A percentile compares a stretch with the other conserved stretches of the same genome.
phyloP scores from a whole-genome alignment of 2,329 filamentous ascomycete genomes.

The Cercospora sesami region DNA sequence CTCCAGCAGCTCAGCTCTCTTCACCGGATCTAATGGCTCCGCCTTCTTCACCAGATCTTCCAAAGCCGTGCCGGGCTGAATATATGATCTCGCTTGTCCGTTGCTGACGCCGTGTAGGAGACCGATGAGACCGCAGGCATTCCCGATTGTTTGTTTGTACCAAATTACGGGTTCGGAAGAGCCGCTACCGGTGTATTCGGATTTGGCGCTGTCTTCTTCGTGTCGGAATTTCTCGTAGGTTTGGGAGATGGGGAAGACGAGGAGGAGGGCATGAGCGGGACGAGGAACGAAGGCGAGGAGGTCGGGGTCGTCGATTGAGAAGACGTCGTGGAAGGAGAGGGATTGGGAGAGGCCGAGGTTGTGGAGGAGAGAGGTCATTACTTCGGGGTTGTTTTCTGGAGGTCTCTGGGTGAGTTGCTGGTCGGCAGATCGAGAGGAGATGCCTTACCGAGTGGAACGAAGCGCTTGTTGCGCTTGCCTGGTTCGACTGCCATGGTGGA shows the following conservation, averaged over 20 bases:
- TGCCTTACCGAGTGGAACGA: constrained; percentile 39
- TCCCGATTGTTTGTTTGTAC: constrained; percentile 93
- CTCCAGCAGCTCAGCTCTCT: constrained; percentile 74
- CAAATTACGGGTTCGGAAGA: constrained; percentile 75
- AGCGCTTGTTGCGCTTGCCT: constrained; percentile 18
- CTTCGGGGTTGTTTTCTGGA: constrained; percentile 74
- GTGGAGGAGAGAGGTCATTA: constrained; percentile 81
- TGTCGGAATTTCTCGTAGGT: constrained; percentile 75
- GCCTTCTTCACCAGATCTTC: constrained; percentile 67
- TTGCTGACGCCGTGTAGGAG: constrained; percentile 81
- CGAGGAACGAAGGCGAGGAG: constrained; percentile 84
- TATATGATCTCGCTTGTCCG: constrained; percentile 64
- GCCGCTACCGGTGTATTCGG: constrained; percentile 68
- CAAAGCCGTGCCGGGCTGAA: constrained; percentile 60
- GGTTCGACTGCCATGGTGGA: constrained; percentile 10
- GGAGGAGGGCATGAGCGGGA: constrained; percentile 81
- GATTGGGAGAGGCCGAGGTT: constrained; percentile 77
- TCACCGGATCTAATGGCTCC: constrained; percentile 64
- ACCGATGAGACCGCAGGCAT: constrained; percentile 89
- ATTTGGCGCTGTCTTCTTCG: constrained; percentile 66
- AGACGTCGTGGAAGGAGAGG: constrained; percentile 85
- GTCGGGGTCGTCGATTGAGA: constrained; percentile 80
- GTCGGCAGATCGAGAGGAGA: too few species aligned
- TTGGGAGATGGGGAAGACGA: constrained; percentile 83
- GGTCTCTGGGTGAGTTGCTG: background rate